Evolutionary conservation across 2,329 filamentous ascomycete species (phyloP), one percentile per base, ranked within the genome.

Genomic region (Cercospora janseana): DNA sequence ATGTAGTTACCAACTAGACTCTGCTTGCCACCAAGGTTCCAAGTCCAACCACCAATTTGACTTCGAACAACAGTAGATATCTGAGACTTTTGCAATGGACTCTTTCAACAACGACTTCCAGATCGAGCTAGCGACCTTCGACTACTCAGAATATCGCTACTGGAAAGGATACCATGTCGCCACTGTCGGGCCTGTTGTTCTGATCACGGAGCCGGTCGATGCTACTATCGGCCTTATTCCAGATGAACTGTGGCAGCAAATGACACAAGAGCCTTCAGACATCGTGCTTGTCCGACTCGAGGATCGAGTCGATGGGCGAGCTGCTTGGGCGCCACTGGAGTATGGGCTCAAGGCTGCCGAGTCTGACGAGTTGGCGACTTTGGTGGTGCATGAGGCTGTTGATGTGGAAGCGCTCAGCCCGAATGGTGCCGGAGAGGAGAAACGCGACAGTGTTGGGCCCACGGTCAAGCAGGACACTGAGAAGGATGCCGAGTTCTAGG

Each of bases 251-350:
- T 40, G 35, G 35, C 35, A n/a, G 6, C 20, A 15, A 40, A 4
- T 4, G 21, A 13, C 6, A 20, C 8, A 13, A 40, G n/a, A n/a
- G n/a, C n/a, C n/a, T n/a, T n/a, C n/a, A n/a, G n/a, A 40, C 35
- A n/a, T 24, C 35, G 16, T 13, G n/a, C 23, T 40, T 20, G 26
- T 40, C 16, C 35, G 35, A 40, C 35, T 40, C 35, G 35, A 40
- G 15, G 35, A 40, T 26, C 35, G 26, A n/a, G n/a, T 16, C 18
- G 35, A 40, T 26, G 35, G 35, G n/a, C 23, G 35, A 13, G 20
- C 35, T 40, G 35, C 35, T 9, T 26, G 35, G 35, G 6, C 35
- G 8, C n/a, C 35, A 6, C 16, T 40, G 35, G 35, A 24, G 35
- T 40, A 40, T 40, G n/a, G n/a, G n/a, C n/a, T n/a, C n/a, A n/a